phyloP scores from a whole-genome alignment of 495 filamentous ascomycete genomes.

The Penicillium waksmanii region DNA sequence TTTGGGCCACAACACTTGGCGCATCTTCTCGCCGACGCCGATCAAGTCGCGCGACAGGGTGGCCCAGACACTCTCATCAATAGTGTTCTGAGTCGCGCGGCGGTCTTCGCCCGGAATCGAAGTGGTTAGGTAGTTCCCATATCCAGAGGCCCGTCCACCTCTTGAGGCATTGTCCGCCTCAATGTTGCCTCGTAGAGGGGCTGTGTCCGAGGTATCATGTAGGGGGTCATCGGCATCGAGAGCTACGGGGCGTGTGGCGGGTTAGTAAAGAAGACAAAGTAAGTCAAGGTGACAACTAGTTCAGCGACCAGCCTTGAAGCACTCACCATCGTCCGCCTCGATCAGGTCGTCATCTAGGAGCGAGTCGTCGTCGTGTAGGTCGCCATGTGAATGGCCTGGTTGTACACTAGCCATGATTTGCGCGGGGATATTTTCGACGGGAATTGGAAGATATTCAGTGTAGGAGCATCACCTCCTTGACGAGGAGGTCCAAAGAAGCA shows the following conservation, averaged over 20 bases:
- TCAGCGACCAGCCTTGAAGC: neutral
- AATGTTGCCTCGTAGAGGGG: slow-evolving; percentile 82
- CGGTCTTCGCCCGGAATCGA: slow-evolving; percentile 93
- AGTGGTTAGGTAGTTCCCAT: slow-evolving; percentile 75
- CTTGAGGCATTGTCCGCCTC: slow-evolving; percentile 55
- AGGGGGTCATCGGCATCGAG: slow-evolving; percentile 95
- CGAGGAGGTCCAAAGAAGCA: slow-evolving; percentile 8
- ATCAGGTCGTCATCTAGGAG: slow-evolving; percentile 86
- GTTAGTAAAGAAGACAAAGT: slow-evolving; percentile 13
- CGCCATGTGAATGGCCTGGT: slow-evolving; percentile 39
- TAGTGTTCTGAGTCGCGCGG: slow-evolving; percentile 87
- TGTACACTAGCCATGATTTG: slow-evolving; percentile 52
- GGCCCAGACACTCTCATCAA: slow-evolving; percentile 96
- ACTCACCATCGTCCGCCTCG: slow-evolving; percentile 90
- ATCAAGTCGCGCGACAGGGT: slow-evolving; percentile 88
- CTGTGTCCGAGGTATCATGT: slow-evolving; percentile 66
- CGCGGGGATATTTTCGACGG: slow-evolving; percentile 14
- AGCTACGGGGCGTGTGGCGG: slow-evolving; percentile 42
- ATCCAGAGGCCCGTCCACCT: slow-evolving; percentile 42
- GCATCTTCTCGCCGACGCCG: slow-evolving; percentile 96
- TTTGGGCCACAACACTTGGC: slow-evolving; percentile 95
- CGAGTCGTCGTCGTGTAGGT: slow-evolving; percentile 59
- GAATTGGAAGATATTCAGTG: slow-evolving; percentile 11
- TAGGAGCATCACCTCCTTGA: slow-evolving; percentile 21
- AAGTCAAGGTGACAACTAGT: neutral